Evolutionary conservation across 2,329 filamentous ascomycete species (phyloP).

Genomic region (Aspergillus sp.): DNA sequence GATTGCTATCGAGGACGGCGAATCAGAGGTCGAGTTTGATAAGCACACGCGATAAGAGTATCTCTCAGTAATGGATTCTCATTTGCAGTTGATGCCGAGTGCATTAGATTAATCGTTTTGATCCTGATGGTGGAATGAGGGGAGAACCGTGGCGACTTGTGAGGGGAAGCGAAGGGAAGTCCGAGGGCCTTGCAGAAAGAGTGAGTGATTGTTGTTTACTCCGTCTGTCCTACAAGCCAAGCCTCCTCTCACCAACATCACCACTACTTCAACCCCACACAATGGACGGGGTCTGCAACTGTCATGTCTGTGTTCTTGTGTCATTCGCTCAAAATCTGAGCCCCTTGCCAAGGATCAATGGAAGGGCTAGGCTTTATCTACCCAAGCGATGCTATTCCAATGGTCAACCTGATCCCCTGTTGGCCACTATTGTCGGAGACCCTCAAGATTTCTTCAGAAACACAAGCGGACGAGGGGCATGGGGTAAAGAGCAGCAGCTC

Average conservation of each 20-base stretch:
- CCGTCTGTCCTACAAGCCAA: neutral
- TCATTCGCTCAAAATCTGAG: neutral
- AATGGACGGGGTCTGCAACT: neutral
- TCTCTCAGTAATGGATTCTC: neutral
- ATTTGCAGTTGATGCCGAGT: neutral
- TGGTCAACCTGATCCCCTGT: neutral
- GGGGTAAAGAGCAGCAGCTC: conserved; percentile 36
- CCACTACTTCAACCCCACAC: neutral
- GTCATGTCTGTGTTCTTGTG: neutral
- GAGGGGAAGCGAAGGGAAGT: neutral
- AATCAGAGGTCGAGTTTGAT: neutral
- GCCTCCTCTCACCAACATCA: neutral
- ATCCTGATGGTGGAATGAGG: neutral
- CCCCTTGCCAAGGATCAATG: neutral
- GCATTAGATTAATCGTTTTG: neutral
- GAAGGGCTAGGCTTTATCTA: neutral
- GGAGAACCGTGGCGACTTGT: neutral
- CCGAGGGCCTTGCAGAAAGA: neutral
- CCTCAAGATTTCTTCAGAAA: conserved; percentile 27
- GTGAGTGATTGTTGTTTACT: neutral
- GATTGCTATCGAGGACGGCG: neutral
- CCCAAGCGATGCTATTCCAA: neutral
- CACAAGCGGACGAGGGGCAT: conserved; percentile 36
- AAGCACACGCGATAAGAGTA: conserved; percentile 13
- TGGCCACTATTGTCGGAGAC: neutral